These are phyloP conservation scores for Ambrosiella beaveri DNA, from an alignment of 2,329 filamentous ascomycete genomes.

Conservation along the genomic window DNA sequence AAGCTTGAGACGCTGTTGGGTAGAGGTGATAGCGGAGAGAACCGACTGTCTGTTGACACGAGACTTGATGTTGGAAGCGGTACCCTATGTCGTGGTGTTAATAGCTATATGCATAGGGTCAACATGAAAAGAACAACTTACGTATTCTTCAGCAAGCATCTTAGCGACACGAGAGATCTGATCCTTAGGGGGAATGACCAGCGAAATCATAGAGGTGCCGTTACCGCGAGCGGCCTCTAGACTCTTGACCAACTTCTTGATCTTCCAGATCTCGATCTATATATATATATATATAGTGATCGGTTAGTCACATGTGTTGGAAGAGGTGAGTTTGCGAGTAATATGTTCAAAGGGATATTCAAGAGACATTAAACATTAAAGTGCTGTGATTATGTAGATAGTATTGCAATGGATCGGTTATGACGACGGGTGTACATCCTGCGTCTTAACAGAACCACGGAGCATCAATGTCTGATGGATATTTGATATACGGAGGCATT, in stretches of 20 bases:
- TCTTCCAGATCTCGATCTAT: slow-evolving; percentile 76
- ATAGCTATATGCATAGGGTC: neutral
- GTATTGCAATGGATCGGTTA: too few relatives aligned
- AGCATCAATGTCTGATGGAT: neutral
- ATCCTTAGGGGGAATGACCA: slow-evolving; percentile 98
- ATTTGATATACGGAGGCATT: neutral
- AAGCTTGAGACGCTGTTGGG: slow-evolving; percentile 95
- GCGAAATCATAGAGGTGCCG: slow-evolving; percentile 98
- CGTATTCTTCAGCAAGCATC: slow-evolving; percentile 99
- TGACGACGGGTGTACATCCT: too few relatives aligned
- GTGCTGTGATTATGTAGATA: too few relatives aligned
- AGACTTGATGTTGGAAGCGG: slow-evolving; percentile 98
- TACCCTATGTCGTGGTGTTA: slow-evolving; percentile 43
- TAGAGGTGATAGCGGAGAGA: slow-evolving; percentile 94
- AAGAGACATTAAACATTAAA: too few relatives aligned
- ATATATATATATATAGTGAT: slow-evolving; percentile 17
- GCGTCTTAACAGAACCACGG: too few relatives aligned
- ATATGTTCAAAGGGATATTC: neutral
- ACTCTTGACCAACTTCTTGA: slow-evolving; percentile 99
- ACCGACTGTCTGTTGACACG: slow-evolving; percentile 98
- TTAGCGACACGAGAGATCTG: slow-evolving; percentile 91
- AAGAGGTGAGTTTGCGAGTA: neutral
- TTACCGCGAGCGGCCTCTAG: slow-evolving; percentile 94
- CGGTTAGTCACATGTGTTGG: neutral
- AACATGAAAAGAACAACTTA: slow-evolving; percentile 28